phyloP scores from a whole-genome alignment of 805 yeast genomes.

The Pichia thaimueangensis region DNA sequence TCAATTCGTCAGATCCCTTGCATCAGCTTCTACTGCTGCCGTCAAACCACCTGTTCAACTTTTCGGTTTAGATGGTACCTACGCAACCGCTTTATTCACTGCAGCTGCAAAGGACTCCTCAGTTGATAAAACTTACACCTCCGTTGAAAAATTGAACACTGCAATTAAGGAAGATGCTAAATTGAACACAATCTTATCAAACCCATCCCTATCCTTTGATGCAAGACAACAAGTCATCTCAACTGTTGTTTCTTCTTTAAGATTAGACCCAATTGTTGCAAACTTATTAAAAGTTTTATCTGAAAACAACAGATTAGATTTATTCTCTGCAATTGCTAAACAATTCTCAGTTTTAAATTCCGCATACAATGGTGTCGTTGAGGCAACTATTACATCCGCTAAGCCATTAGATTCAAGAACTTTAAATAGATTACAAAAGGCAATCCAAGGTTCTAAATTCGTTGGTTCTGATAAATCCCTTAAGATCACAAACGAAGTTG shows the following conservation, averaged over 20 bases:
- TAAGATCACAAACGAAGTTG: conserved; percentile 73
- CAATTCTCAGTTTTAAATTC: conserved; percentile 76
- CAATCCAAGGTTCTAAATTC: conserved; percentile 69
- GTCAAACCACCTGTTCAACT: conserved; percentile 88
- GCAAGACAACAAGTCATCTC: conserved; percentile 71
- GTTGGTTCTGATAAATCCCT: conserved; percentile 85
- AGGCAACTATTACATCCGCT: conserved; percentile 88
- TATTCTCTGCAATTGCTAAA: conserved; percentile 56
- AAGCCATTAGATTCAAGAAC: conserved; percentile 75
- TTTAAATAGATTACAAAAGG: conserved; percentile 68
- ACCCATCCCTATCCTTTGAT: conserved; percentile 75
- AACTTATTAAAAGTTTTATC: conserved; percentile 83
- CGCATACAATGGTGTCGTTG: conserved; percentile 87
- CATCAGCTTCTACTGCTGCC: conserved; percentile 44
- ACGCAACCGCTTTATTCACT: conserved; percentile 89
- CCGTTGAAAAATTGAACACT: conserved; percentile 52
- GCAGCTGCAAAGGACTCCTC: conserved; percentile 83
- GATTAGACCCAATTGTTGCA: conserved; percentile 61
- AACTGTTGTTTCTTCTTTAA: conserved; percentile 42
- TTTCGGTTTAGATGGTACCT: conserved; percentile 93
- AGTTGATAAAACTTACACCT: conserved; percentile 58
- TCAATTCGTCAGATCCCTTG: conserved; percentile 63
- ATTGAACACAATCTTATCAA: conserved; percentile 53
- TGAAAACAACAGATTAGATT: conserved; percentile 85
- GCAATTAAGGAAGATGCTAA: conserved; percentile 58